Evolutionary conservation across 805 yeast species (phyloP), one percentile per base, ranked within the genome.

Genomic region (Pichia pseudocactophila): DNA sequence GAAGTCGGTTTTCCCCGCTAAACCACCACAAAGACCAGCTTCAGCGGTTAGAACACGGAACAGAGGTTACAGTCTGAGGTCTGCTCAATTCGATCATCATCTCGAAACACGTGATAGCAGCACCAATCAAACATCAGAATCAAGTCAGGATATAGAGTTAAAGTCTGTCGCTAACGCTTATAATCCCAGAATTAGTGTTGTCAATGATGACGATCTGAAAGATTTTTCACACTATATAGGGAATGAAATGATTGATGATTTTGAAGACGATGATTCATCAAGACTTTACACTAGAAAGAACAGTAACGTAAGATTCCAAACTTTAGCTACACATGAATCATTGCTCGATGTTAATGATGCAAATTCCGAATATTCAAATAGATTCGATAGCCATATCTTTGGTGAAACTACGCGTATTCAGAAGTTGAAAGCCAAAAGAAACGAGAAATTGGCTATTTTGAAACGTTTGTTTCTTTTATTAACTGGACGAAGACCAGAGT

Each of bases 11-110:
- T 18, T 16, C n/a, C 18, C 30, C 2, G 22, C 25, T 12, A n/a
- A 11, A 25, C 18, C 52, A 10, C 51, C 52, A 1, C n/a, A 28
- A 2, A 33, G 28, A 36, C 45, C 47, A 2, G 18, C 62, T 5
- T 49, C 47, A 32, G 55, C 63, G 1, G 53, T 57, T 13, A 58
- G 50, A 41, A 63, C 71, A 26, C 64, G 84, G 48, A 72, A 70
- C 47, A 61, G 89, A 51, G 88, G 88, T 0, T 75, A 78, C 46
- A 78, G 85, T 8, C 59, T 82, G 43, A 66, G 89, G 46, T 68
- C 83, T 22, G 25, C 25, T 22, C 0, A 87, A 82, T 61, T 65
- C 82, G 38, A 22, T 22, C 25, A 22, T 22, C 8, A 22, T 22
- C 40, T 41, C 16, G 42, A 28, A 6, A 13, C 40, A 18, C 26